phyloP scores from a whole-genome alignment of 2,329 filamentous ascomycete species.

The Colletotrichum liaoningense region DNA sequence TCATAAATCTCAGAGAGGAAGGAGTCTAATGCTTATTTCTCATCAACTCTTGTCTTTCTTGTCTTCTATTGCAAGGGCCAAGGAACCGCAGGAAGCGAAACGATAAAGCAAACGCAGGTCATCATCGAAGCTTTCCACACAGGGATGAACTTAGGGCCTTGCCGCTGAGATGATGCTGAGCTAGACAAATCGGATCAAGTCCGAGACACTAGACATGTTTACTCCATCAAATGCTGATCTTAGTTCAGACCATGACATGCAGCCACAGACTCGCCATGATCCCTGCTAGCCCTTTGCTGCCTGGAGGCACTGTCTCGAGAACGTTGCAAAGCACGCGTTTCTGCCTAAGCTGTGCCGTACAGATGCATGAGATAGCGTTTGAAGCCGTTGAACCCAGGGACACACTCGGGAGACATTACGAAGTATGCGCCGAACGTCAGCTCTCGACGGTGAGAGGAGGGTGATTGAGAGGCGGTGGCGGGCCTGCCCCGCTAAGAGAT shows the following conservation, averaged over 20 bases:
- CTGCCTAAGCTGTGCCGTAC: not conserved
- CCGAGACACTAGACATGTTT: not conserved
- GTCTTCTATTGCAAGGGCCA: not conserved
- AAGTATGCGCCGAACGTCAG: not conserved
- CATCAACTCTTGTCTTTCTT: not conserved
- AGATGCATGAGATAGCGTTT: not conserved
- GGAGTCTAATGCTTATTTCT: not conserved
- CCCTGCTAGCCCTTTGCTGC: not conserved
- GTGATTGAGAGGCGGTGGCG: too few relatives aligned
- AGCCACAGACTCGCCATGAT: not conserved
- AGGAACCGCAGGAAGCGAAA: not conserved
- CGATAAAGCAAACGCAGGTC: not conserved
- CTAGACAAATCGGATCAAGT: not conserved
- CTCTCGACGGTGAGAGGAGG: too few relatives aligned
- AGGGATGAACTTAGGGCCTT: not conserved
- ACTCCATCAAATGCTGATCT: not conserved
- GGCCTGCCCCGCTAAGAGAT: not conserved
- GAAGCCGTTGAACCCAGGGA: rapidly evolving
- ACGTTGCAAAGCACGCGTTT: not conserved
- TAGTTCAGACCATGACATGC: not conserved
- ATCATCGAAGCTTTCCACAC: not conserved
- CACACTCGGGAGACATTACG: not conserved
- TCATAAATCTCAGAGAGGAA: not conserved
- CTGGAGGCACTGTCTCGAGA: not conserved
- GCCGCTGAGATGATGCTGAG: not conserved